Conservation (phyloP, 2,329 filamentous ascomycete genomes). For the Mycogone perniciosa region DNA sequence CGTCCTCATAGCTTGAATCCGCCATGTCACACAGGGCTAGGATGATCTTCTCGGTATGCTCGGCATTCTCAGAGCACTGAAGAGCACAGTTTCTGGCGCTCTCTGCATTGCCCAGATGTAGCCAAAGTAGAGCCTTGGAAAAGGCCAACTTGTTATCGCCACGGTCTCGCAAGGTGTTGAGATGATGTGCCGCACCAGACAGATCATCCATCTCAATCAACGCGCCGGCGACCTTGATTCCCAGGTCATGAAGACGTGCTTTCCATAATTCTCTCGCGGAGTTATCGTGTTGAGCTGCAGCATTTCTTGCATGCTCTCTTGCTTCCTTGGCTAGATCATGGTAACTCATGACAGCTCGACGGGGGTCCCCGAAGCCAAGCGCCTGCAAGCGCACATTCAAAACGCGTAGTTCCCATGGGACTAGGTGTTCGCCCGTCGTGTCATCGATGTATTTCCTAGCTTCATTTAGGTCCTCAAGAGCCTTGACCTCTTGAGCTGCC, state of each 20-base stretch:
- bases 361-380: conserved; percentile 76
- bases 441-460: conserved; percentile 50
- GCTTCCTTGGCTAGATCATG: conserved; percentile 83
- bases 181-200: conserved; percentile 67
- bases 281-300: conserved; percentile 39
- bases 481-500: conserved; percentile 61
- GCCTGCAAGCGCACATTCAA: conserved; percentile 79
- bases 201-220: conserved; percentile 84
- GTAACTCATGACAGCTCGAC: conserved; percentile 81
- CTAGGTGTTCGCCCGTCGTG: conserved; percentile 54
- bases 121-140: conserved; percentile 60
- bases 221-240: conserved; percentile 58
- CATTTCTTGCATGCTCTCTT: conserved; percentile 50
- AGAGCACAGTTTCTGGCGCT: conserved; percentile 54
- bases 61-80: conserved; percentile 21
- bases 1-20: conserved; percentile 63
- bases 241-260: conserved; percentile 65
- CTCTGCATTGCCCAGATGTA: conserved; percentile 71
- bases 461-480: conserved; percentile 55
- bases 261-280: conserved; percentile 63
- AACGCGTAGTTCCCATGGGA: conserved; percentile 82
- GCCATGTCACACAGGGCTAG: conserved; percentile 70
- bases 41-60: conserved; percentile 44
- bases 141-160: conserved; percentile 37
- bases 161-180: conserved; percentile 50